Evolutionary conservation across 495 filamentous ascomycete species (phyloP).

Genomic region (Neurospora sp.): DNA sequence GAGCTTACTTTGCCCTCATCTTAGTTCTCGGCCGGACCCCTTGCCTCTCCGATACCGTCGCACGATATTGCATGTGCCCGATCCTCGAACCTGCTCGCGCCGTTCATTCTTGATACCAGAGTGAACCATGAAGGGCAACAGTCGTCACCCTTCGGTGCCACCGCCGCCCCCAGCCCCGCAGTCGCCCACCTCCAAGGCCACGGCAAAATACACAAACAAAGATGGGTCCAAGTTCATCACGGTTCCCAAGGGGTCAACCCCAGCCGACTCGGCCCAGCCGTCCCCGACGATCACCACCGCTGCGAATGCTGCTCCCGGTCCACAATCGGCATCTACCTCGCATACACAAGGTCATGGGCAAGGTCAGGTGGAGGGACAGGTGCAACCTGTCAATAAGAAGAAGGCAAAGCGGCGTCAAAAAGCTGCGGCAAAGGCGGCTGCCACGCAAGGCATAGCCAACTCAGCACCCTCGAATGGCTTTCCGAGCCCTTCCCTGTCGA

Average conservation of each 20-base stretch:
- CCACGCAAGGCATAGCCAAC: conserved; percentile 24
- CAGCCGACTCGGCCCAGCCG: conserved; percentile 40
- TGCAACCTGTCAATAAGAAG: conserved; percentile 66
- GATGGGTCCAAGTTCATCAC: conserved; percentile 60
- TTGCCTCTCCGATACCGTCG: background rate
- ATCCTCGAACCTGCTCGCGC: background rate
- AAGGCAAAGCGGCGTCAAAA: conserved; percentile 82
- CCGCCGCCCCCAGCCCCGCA: conserved; percentile 21
- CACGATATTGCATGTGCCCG: background rate
- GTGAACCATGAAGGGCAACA: conserved; percentile 41
- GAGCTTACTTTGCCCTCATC: background rate
- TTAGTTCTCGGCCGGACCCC: background rate
- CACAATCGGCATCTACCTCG: conserved; percentile 10
- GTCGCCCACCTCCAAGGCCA: conserved; percentile 33
- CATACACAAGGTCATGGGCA: background rate
- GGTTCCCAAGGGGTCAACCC: conserved; percentile 46
- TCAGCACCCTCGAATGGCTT: conserved; percentile 27
- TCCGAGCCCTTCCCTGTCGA: conserved; percentile 25
- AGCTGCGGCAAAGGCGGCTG: conserved; percentile 61
- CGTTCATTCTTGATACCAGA: background rate
- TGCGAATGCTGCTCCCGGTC: conserved; percentile 16
- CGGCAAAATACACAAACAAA: conserved; percentile 52
- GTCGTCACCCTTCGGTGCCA: conserved; percentile 32
- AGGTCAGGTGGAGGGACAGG: conserved; percentile 13
- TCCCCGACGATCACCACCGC: conserved; percentile 32